A percentile compares a stretch with the other conserved stretches of the same genome.
Evolutionary conservation across 1,284 basidiomycete species (phyloP).

Genomic region (Cutaneotrichosporon daszewskae): DNA sequence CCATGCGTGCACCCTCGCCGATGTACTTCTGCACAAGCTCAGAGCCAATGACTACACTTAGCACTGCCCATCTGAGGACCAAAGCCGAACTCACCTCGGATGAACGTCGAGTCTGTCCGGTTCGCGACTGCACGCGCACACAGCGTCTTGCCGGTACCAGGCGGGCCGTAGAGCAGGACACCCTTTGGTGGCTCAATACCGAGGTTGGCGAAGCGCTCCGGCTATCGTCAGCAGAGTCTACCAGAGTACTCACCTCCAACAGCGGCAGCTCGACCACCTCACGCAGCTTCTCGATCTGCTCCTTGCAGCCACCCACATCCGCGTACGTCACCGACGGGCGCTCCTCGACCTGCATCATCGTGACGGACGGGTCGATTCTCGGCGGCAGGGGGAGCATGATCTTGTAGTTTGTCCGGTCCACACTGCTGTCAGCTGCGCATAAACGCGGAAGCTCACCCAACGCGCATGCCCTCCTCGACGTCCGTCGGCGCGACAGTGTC

Average conservation of each 20-base stretch:
- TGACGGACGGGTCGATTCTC: conserved; percentile 98
- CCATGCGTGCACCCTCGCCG: conserved; percentile 98
- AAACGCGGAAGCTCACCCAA: conserved; percentile 63
- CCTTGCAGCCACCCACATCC: conserved; percentile 97
- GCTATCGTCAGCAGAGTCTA: conserved; percentile 53
- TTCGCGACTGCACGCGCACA: conserved; percentile 98
- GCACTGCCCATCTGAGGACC: conserved; percentile 45
- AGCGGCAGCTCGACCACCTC: conserved; percentile 99
- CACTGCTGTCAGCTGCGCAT: conserved; percentile 23
- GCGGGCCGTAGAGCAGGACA: conserved; percentile 88
- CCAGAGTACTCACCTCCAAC: conserved; percentile 62
- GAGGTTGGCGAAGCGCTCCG: conserved; percentile 94
- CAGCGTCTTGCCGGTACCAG: conserved; percentile 97
- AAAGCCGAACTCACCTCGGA: no score
- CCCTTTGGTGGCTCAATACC: conserved; percentile 99
- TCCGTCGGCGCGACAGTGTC: conserved; percentile 96
- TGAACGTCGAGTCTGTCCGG: conserved; percentile 97
- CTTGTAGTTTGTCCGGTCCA: conserved; percentile 78
- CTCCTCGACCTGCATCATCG: conserved; percentile 99
- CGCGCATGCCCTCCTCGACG: conserved; percentile 99
- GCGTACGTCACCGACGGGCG: conserved; percentile 98
- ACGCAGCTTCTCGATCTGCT: conserved; percentile 97
- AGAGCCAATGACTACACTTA: conserved; percentile 88
- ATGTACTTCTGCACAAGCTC: conserved; percentile 99
- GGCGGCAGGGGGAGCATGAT: conserved; percentile 99